Evolutionary conservation across 2,329 filamentous ascomycete genomes (phyloP).

Genomic region (Fusarium solani-melongenae): DNA sequence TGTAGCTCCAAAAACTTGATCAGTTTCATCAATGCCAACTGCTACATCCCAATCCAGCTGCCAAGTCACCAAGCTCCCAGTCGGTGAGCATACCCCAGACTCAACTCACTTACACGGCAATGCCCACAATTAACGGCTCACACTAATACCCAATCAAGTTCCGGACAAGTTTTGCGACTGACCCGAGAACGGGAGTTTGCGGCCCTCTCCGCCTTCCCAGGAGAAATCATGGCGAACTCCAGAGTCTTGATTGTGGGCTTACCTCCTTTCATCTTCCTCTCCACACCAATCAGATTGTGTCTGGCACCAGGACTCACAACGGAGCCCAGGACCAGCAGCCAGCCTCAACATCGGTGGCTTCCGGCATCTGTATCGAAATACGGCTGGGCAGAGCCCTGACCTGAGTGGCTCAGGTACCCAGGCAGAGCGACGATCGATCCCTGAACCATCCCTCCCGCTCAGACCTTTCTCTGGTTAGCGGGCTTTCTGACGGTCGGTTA

Average conservation of each 20-base stretch:
- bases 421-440: slow-evolving; percentile 18
- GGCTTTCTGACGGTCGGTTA: slow-evolving; percentile 20
- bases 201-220: not conserved
- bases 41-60: not conserved
- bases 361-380: not conserved
- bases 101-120: not conserved
- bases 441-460: slow-evolving; percentile 17
- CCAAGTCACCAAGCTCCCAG: not conserved
- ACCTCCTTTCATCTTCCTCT: not conserved
- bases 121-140: not conserved
- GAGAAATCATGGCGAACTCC: not conserved
- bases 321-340: not conserved
- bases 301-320: not conserved
- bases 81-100: slow-evolving; percentile 6
- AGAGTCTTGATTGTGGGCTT: not conserved
- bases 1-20: not conserved
- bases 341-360: not conserved
- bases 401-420: not conserved
- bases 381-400: not conserved
- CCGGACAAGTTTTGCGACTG: not conserved
- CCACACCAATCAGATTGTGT: not conserved
- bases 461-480: slow-evolving; percentile 17
- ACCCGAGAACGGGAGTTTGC: not conserved
- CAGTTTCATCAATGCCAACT: not conserved
- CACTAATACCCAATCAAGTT: not conserved